These are phyloP conservation scores for Nicotiana knightiana DNA, from an alignment of 257 asterid species.

Conservation along the genomic window DNA sequence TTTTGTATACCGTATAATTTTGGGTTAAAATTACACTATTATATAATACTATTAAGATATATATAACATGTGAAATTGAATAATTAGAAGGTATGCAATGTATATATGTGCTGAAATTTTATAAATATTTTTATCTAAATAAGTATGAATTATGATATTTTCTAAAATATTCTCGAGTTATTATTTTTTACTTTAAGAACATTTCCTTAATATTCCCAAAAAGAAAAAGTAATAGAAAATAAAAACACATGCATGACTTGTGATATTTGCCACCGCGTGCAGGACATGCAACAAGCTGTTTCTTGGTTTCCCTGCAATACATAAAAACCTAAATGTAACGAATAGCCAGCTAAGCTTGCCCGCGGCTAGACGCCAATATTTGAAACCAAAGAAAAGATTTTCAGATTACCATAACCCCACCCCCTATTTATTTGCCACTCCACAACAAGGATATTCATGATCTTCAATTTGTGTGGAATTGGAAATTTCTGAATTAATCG, in stretches of 20 bases:
- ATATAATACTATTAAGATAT: too few species aligned
- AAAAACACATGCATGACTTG: not conserved
- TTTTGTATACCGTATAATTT: too few species aligned
- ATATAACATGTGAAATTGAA: too few species aligned
- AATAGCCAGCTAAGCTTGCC: not conserved
- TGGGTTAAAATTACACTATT: too few species aligned
- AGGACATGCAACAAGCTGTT: not conserved
- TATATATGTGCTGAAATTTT: too few species aligned
- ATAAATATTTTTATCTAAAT: too few species aligned
- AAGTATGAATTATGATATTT: too few species aligned
- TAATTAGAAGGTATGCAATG: too few species aligned
- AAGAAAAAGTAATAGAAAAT: not conserved
- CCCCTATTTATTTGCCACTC: too few species aligned
- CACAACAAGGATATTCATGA: not conserved
- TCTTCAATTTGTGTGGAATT: not conserved
- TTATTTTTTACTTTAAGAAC: too few species aligned
- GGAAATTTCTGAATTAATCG: not conserved
- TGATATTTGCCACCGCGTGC: not conserved
- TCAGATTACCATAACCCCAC: not conserved
- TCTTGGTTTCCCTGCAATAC: not conserved
- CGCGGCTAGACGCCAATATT: not conserved
- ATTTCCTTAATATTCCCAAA: too few species aligned
- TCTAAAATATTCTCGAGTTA: too few species aligned
- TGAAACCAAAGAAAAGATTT: not conserved
- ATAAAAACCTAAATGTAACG: not conserved